A percentile compares a stretch with the other conserved stretches of the same genome.
Conservation (phyloP, 139 green algal genomes). For the Raphidocelis subcapitata region DNA sequence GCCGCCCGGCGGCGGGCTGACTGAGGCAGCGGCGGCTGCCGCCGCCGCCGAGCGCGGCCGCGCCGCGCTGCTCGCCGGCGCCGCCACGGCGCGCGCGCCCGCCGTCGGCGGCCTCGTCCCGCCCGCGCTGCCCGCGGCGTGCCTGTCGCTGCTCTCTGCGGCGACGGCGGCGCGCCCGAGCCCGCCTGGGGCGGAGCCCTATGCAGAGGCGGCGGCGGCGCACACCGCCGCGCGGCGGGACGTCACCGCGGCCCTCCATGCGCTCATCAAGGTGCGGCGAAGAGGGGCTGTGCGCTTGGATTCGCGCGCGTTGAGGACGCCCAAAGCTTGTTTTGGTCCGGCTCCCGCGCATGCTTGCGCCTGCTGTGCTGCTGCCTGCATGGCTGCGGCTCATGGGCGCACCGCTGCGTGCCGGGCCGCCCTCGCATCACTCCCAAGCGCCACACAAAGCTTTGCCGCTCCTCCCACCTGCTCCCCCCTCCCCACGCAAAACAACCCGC, state of each 20-base stretch:
- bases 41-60: neutral
- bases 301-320: too few species aligned
- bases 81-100: constrained; percentile 3
- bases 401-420: too few species aligned
- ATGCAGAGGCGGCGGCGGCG: constrained; percentile 49
- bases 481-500: too few species aligned
- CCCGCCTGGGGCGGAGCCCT: constrained; percentile 39
- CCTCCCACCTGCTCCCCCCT: too few species aligned
- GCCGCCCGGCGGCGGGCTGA: neutral
- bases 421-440: too few species aligned
- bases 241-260: constrained; percentile 43
- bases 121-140: constrained; percentile 10
- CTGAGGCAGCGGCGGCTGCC: neutral
- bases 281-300: too few species aligned
- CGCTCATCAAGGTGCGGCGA: constrained; percentile 26
- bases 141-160: constrained; percentile 7
- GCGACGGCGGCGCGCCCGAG: constrained; percentile 3
- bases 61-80: neutral
- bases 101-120: neutral
- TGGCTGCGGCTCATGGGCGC: too few species aligned
- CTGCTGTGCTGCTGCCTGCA: too few species aligned
- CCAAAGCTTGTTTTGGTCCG: too few species aligned
- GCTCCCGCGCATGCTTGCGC: too few species aligned
- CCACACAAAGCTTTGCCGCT: too few species aligned
- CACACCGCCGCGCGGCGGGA: constrained; percentile 61